Evolutionary conservation across 495 filamentous ascomycete genomes (phyloP), one percentile per base, ranked within the genome.

Genomic region (Recurvomyces mirabilis): DNA sequence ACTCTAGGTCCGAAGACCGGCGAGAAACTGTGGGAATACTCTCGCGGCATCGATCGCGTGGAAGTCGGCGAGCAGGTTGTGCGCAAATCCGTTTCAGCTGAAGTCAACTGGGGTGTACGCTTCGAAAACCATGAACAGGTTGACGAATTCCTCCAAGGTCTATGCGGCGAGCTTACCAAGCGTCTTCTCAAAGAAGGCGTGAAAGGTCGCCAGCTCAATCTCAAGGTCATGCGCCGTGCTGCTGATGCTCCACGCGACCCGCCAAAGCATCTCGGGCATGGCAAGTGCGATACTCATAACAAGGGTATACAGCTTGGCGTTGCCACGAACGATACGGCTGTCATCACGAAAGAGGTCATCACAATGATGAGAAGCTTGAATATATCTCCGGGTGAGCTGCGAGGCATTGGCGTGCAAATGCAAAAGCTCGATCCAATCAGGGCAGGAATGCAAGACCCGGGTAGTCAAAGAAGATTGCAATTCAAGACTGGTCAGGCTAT

Each of bases 71-170:
- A 87, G 34, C 81, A 87, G 57, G 69, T 74, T 0, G 57, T 74
- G 11, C 75, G 91, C 25, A 94, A 95, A 57, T 94, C 88, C 0
- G 84, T 96, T 11, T 94, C 88, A 1, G 89, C 88, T 0, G 88
- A 96, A 48, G 85, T 98, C 46, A 98, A 94, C 54, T 98, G 93
- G 93, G 91, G 91, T 2, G 91, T 98, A 40, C 78, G 91, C 22
- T 98, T 98, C 54, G 77, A 84, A 42, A 91, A 73, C 35, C 85
- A 94, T 47, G 75, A 74, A 5, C 89, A 98, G 60, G 86, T 84
- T 0, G 91, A 96, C 32, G 81, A 87, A 40, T 98, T 98, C 56
- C 68, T 96, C 21, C 68, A 73, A 39, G 86, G 82, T 47, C 62
- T 98, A 2, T 86, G 81, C 49, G 78, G 79, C 36, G 91, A 96